phyloP scores from a whole-genome alignment of 1,284 basidiomycete species.

The Rhizoctonia solani region DNA sequence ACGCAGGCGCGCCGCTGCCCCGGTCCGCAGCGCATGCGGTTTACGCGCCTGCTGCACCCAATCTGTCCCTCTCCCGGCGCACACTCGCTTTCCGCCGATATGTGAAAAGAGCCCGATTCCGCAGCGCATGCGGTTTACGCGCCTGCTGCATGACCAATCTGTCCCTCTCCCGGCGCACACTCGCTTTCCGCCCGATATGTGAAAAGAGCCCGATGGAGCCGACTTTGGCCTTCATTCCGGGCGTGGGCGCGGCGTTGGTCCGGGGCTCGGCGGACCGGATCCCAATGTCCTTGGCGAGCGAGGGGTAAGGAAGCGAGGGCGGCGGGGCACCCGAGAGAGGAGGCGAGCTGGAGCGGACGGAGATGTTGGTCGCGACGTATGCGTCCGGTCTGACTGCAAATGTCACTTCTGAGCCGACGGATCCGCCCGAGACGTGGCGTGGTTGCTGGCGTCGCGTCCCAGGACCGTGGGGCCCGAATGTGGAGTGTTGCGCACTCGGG shows the following conservation, averaged over 20 bases:
- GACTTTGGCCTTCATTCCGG: conserved; percentile 40
- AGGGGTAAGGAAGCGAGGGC: conserved; percentile 75
- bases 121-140: neutral
- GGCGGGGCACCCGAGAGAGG: conserved; percentile 62
- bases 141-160: conserved; percentile 21
- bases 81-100: conserved; percentile 68
- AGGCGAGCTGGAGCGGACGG: conserved; percentile 51
- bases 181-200: conserved; percentile 69
- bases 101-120: conserved; percentile 52
- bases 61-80: conserved; percentile 43
- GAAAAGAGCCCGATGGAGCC: conserved; percentile 62
- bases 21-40: neutral
- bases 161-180: conserved; percentile 50
- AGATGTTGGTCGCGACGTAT: conserved; percentile 71
- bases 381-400: conserved; percentile 79
- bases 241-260: conserved; percentile 17
- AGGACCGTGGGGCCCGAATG: conserved; percentile 20
- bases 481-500: neutral
- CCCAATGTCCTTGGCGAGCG: conserved; percentile 50
- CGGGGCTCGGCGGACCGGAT: conserved; percentile 38
- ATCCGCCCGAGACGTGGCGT: conserved; percentile 68
- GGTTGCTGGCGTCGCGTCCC: conserved; percentile 41
- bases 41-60: conserved; percentile 15
- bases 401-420: conserved; percentile 71
- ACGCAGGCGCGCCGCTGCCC: conserved; percentile 39